Base-by-base conservation (phyloP, 2,329 filamentous ascomycete genomes). In the Leptographium wingfieldii region DNA sequence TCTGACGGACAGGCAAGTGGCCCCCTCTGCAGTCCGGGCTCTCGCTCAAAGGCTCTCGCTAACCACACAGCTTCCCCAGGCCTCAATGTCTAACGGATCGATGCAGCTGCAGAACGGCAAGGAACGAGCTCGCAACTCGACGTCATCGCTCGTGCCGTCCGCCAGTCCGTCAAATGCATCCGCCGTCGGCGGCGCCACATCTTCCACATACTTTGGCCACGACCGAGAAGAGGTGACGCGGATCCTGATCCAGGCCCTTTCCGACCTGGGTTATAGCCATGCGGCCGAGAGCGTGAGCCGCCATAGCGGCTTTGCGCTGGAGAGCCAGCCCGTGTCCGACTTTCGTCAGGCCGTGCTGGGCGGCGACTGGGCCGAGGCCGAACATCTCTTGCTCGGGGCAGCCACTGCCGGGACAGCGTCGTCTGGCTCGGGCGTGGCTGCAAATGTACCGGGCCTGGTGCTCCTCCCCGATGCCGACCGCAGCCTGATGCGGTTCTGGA, bases 161-260 rank as follows among this genome's bases (percentile, higher is more conserved):
- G 22, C 48, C 48, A 25, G 5, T 49, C 27, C 14, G 25, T 4
- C 25, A 14, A 29, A 52, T 16, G 25, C 10, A 33, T 27, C 57
- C 6, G 31, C 31, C 22, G n/a, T 35, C 33, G 33, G 2, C 29
- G 25, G 14, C 16, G 25, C 25, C 16, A 7, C 54, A 11, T 16
- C 35, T 5, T 9, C 33, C 53, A 73, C 71, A 33, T 97, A 95
- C 71, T 87, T 85, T 68, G 92, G 91, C 22, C 92, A 97, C 69
- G 84, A 94, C 69, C 84, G 90, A 69, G 91, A 96, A 76, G 92
- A 99, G 74, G 87, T 97, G 53, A 95, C 92, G 5, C 81, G 94
- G 59, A 87, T 97, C 64, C 74, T 99, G 67, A 94, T 99, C 68
- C 94, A 99, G 73, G 88, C 91, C 43, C 75, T 99, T 64, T 83